Conservation (phyloP, 768 basidiomycete species). For the Russula earlei region DNA sequence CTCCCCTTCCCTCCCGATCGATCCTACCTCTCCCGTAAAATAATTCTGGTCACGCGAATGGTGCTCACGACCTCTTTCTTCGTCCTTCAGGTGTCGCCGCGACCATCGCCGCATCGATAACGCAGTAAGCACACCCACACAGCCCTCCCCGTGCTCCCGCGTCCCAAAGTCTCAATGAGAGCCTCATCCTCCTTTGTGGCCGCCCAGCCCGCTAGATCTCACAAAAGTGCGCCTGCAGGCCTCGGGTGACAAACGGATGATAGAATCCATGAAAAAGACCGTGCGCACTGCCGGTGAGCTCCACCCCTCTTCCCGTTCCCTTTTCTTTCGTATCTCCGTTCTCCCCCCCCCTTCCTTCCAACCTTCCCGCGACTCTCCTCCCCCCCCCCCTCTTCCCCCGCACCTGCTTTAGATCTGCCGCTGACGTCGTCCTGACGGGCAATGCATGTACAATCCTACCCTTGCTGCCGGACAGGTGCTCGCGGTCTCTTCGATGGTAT, state of each 20-base stretch:
- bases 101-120: conserved; percentile 81
- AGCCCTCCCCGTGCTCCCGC: neutral
- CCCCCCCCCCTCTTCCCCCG: neutral
- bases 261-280: conserved; percentile 75
- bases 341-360: neutral
- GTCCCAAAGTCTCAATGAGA: neutral
- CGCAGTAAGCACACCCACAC: conserved; percentile 50
- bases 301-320: neutral
- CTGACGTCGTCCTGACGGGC: neutral
- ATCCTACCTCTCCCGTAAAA: neutral
- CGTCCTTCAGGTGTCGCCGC: conserved; percentile 52
- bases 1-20: neutral
- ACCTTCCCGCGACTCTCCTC: too few relatives aligned
- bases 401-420: neutral
- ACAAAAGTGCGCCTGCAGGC: conserved; percentile 91
- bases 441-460: neutral
- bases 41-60: conserved; percentile 5
- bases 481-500: conserved; percentile 82
- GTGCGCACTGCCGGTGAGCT: conserved; percentile 59
- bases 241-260: conserved; percentile 86
- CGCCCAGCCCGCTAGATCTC: conserved; percentile 66
- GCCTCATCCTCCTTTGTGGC: neutral
- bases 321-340: too few relatives aligned
- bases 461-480: conserved; percentile 34
- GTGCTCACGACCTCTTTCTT: neutral